Evolutionary conservation across 1,284 basidiomycete genomes (phyloP).

Genomic region (Gymnopus androsaceus): DNA sequence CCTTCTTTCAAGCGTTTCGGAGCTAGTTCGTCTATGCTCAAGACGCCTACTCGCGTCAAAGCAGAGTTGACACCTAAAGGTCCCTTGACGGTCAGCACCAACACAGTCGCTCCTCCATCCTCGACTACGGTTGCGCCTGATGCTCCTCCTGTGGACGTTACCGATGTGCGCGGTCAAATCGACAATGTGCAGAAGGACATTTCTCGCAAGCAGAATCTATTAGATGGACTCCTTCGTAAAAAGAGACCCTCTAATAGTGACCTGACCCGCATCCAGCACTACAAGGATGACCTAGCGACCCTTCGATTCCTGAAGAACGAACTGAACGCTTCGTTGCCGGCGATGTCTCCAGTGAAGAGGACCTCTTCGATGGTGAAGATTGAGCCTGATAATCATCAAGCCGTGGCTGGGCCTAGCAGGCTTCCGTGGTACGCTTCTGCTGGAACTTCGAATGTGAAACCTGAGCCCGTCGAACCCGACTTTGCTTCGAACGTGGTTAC

Average conservation of each 20-base stretch:
- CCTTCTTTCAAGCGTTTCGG: too few relatives aligned
- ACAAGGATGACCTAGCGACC: slow-evolving; percentile 20
- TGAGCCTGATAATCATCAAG: not conserved
- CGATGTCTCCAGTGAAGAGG: slow-evolving; percentile 23
- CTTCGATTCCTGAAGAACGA: slow-evolving; percentile 28
- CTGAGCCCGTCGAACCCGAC: not conserved
- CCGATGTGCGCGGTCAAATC: slow-evolving; percentile 29
- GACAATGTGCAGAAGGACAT: slow-evolving; percentile 31
- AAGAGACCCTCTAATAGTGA: slow-evolving; percentile 31
- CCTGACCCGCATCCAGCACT: slow-evolving; percentile 27
- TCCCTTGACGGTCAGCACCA: slow-evolving; percentile 31
- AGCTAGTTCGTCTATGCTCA: too few relatives aligned
- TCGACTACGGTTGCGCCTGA: slow-evolving; percentile 5
- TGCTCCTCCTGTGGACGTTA: slow-evolving; percentile 17
- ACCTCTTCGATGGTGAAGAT: not conserved
- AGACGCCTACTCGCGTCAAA: slow-evolving; percentile 38
- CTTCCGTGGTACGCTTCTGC: not conserved
- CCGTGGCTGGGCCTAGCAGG: not conserved
- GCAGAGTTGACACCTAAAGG: slow-evolving; percentile 27
- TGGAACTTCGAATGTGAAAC: not conserved
- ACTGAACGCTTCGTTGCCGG: slow-evolving; percentile 29
- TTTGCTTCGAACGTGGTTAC: not conserved
- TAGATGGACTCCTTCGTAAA: slow-evolving; percentile 30
- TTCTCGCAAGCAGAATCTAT: slow-evolving; percentile 18
- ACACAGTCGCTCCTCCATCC: slow-evolving; percentile 2